Conservation (phyloP, 164 flowering plant genomes). For the Kingdonia uniflora region DNA sequence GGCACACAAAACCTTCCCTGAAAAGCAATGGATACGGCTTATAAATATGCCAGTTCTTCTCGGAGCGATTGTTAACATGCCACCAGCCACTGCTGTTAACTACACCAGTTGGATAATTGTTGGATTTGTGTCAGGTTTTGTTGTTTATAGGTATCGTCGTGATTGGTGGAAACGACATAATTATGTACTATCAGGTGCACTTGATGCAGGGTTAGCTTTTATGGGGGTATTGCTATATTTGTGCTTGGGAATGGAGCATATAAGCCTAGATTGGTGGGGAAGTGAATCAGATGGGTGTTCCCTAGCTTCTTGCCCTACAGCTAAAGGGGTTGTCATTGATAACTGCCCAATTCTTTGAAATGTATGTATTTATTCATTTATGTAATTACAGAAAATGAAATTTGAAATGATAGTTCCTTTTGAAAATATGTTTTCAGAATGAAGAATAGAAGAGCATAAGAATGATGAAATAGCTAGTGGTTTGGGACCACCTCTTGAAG, state of each 20-base stretch:
- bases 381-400: no score
- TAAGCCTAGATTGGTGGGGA: slow-evolving; percentile 30
- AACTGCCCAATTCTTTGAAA: slow-evolving; percentile 10
- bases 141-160: slow-evolving; percentile 18
- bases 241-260: slow-evolving; percentile 13
- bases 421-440: no score
- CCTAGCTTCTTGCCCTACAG: slow-evolving; percentile 30
- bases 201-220: slow-evolving; percentile 35
- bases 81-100: slow-evolving; percentile 25
- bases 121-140: slow-evolving; percentile 22
- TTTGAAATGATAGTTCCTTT: no score
- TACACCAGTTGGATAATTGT: slow-evolving; percentile 27
- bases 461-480: no score
- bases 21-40: slow-evolving; percentile 24
- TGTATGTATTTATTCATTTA: background rate
- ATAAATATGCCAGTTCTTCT: slow-evolving; percentile 28
- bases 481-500: no score
- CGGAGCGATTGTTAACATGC: slow-evolving; percentile 24
- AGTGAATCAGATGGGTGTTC: slow-evolving; percentile 22
- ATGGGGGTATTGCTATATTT: slow-evolving; percentile 24
- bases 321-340: slow-evolving; percentile 4
- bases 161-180: slow-evolving; percentile 32
- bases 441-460: no score
- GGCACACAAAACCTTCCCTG: slow-evolving; percentile 22
- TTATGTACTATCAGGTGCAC: slow-evolving; percentile 29